These are phyloP conservation scores for Xylariaceae sp. DNA, from an alignment of 2,329 filamentous ascomycete genomes.

Conservation along the genomic window DNA sequence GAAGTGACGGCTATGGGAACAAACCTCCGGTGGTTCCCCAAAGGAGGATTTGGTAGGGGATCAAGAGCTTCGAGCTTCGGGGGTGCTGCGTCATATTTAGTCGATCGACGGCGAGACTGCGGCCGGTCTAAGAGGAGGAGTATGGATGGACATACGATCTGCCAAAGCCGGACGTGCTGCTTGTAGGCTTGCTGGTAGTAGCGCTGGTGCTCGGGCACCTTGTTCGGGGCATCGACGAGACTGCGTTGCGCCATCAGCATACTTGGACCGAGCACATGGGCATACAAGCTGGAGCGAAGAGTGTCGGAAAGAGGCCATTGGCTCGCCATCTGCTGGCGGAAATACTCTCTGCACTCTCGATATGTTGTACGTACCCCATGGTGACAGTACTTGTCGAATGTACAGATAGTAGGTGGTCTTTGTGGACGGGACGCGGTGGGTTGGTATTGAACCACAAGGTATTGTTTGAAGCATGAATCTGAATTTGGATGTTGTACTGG, in stretches of 20 bases:
- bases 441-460: slow-evolving; percentile 5
- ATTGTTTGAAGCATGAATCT: slow-evolving; percentile 27
- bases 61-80: slow-evolving; percentile 60
- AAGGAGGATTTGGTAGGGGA: slow-evolving; percentile 63
- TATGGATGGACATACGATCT: slow-evolving; percentile 59
- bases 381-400: slow-evolving; percentile 21
- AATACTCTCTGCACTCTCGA: neutral
- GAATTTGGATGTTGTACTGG: neutral
- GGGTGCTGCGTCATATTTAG: slow-evolving; percentile 48
- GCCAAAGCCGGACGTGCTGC: slow-evolving; percentile 66
- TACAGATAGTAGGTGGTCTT: slow-evolving; percentile 14
- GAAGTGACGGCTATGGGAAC: slow-evolving; percentile 33
- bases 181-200: slow-evolving; percentile 71
- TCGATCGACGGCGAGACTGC: slow-evolving; percentile 21
- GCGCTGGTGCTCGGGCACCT: slow-evolving; percentile 69
- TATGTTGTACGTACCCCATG: slow-evolving; percentile 31
- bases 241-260: slow-evolving; percentile 38
- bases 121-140: neutral
- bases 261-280: slow-evolving; percentile 4
- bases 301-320: slow-evolving; percentile 20
- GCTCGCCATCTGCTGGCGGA: neutral
- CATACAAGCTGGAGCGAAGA: neutral
- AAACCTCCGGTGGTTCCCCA: slow-evolving; percentile 60
- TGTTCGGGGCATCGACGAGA: slow-evolving; percentile 69
- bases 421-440: neutral